Base-by-base conservation (phyloP, 1,284 basidiomycete genomes). In the Anthracocystis setariae region DNA sequence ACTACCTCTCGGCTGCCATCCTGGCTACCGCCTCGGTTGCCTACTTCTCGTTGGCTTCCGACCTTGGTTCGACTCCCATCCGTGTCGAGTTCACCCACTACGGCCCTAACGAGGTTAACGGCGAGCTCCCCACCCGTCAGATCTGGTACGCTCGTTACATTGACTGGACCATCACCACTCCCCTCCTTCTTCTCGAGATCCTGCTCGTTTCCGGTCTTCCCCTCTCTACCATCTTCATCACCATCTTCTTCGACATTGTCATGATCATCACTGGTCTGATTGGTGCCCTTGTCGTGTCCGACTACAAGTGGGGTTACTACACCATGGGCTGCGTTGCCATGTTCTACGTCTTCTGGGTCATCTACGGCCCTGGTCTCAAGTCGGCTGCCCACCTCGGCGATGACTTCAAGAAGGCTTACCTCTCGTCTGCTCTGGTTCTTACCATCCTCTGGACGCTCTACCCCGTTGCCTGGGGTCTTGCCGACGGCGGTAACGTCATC, bases 21-120 rank as follows among this genome's bases (percentile, higher is more conserved):
- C 73, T 80, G 1, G 71, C 64, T 32, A 84, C 83, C 17, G 83
- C 83, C 20, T 80, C 78, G 38, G 62, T 82, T 50, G 81, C 85
- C 23, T 89, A 85, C 84, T 89, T 88, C 80, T 84, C 85, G 18
- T 87, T 89, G 86, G 89, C 89, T 0, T 88, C 87, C 12, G 85
- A 89, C 79, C 85, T 89, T 51, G 89, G 89, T 25, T 84, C 83
- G 46, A 86, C 88, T 3, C 84, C 87, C 38, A 79, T 88, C 63
- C 55, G 46, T 3, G 85, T 86, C 56, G 86, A 88, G 76, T 89
- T 87, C 77, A 65, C 76, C 39, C 81, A 85, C 61, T 66, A 66
- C 62, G 73, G 71, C 51, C 42, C 46, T 17, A 24, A 51, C n/a
- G n/a, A 47, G 38, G 45, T 50, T 33, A 59, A 67, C 57, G 70